phyloP scores from a whole-genome alignment of 768 basidiomycete genomes.

The Austroboletus eburneus region DNA sequence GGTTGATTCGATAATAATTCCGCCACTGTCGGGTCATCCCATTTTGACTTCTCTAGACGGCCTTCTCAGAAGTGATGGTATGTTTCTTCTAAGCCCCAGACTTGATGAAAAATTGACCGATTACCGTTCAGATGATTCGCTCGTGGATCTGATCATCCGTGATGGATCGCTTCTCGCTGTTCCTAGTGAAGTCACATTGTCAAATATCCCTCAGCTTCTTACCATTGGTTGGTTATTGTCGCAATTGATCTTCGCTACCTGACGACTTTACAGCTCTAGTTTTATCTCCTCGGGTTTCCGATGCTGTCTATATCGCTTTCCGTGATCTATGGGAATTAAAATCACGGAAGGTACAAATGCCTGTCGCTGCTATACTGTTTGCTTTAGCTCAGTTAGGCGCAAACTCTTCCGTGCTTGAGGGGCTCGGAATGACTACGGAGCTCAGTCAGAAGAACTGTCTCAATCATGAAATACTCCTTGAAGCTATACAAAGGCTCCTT shows the following conservation, averaged over 20 bases:
- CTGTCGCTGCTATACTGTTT: constrained; percentile 33
- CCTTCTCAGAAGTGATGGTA: constrained; percentile 33
- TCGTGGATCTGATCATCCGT: constrained; percentile 38
- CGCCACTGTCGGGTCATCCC: constrained; percentile 19
- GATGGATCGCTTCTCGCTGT: constrained; percentile 38
- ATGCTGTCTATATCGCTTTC: constrained; percentile 33
- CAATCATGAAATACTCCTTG: constrained; percentile 23
- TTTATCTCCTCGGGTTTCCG: constrained; percentile 25
- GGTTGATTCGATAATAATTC: constrained; percentile 11
- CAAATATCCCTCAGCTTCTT: constrained; percentile 39
- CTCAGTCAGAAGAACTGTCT: constrained; percentile 10
- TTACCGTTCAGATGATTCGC: constrained; percentile 40
- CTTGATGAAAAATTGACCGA: not conserved
- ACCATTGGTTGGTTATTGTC: constrained; percentile 33
- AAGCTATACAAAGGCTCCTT: constrained; percentile 40
- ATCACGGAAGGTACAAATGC: constrained; percentile 24
- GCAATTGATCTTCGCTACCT: not conserved
- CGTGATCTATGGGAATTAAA: constrained; percentile 30
- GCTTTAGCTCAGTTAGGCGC: constrained; percentile 46
- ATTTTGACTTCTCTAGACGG: constrained; percentile 31
- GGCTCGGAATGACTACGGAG: constrained; percentile 29
- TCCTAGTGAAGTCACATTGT: constrained; percentile 25
- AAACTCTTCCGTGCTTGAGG: constrained; percentile 31
- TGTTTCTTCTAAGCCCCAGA: constrained; percentile 10
- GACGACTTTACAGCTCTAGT: constrained; percentile 15